These are phyloP conservation scores for Oropetium thomaeum DNA, from an alignment of 176 grass and related monocot genomes.

Conservation along the genomic window DNA sequence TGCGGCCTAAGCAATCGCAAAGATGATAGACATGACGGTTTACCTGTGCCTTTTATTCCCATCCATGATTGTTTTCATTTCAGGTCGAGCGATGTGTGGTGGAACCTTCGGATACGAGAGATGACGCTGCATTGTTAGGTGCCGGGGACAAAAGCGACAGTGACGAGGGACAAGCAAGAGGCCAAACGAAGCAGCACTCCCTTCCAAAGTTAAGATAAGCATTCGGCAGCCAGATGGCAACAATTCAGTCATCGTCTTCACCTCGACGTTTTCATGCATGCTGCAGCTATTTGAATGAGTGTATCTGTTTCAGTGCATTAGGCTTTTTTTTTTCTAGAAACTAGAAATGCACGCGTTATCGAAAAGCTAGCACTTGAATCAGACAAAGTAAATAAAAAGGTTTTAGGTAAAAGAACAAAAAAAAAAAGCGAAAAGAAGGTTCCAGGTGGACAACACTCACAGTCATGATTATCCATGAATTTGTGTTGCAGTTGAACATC, in stretches of 20 bases:
- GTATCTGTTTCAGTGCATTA: background rate
- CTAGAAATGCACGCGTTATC: background rate
- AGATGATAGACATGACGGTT: background rate
- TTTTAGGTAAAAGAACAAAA: background rate
- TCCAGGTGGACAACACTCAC: background rate
- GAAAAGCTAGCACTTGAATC: background rate
- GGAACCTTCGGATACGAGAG: background rate
- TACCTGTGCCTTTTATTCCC: background rate
- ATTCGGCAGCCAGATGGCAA: background rate
- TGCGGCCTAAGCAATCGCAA: background rate
- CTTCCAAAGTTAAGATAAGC: background rate
- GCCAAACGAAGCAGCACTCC: background rate
- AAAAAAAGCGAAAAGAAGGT: too few species aligned
- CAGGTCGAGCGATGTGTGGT: background rate
- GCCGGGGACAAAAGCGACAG: background rate
- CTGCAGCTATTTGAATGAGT: background rate
- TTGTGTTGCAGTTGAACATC: background rate
- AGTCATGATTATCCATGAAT: background rate
- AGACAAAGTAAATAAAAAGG: too few species aligned
- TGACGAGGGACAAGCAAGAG: background rate
- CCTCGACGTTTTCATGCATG: background rate
- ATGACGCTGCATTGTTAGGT: background rate
- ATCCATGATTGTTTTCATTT: background rate
- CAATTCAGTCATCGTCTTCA: background rate
- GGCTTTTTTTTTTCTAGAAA: too few species aligned